Percentiles rank a stretch among this genome's conserved stretches.
Evolutionary conservation across 179 eudicot species (phyloP).

Genomic region (Beta lomatogona): DNA sequence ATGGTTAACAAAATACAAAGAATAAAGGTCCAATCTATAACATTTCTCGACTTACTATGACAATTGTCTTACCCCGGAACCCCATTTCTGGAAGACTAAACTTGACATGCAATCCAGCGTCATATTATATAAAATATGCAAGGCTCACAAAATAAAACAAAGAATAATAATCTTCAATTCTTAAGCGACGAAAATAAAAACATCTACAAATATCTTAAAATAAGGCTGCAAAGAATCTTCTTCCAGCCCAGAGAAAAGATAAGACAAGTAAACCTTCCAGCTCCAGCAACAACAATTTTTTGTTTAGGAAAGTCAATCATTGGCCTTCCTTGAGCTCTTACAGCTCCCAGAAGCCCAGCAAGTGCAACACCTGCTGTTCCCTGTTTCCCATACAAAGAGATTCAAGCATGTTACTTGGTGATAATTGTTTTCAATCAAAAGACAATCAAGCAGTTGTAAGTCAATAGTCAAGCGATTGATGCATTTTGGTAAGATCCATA

Average conservation of each 20-base stretch:
- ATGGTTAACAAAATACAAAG: not conserved
- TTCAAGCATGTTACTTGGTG: not conserved
- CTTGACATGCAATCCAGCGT: not conserved
- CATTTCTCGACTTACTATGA: not conserved
- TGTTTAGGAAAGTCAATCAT: slow-evolving; percentile 95
- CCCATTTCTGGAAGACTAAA: not conserved
- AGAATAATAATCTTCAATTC: not conserved
- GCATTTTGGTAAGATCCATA: not conserved
- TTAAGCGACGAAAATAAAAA: not conserved
- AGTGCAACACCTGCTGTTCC: slow-evolving; percentile 99
- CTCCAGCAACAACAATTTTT: slow-evolving; percentile 98
- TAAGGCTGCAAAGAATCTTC: not conserved
- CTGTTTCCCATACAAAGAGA: slow-evolving; percentile 41
- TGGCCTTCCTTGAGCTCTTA: slow-evolving; percentile 95
- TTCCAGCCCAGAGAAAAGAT: slow-evolving; percentile 3
- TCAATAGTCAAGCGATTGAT: not conserved
- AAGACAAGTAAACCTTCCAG: slow-evolving; percentile 74
- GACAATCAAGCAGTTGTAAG: not conserved
- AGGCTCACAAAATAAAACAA: not conserved
- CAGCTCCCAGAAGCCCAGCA: slow-evolving; percentile 99
- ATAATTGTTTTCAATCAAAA: not conserved
- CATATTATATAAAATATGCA: too few species aligned
- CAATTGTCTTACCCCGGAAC: not conserved
- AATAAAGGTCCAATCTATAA: not conserved
- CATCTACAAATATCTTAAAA: not conserved